Evolutionary conservation across 148 eudicot species (phyloP).

Genomic region (Amaranthus palmeri): DNA sequence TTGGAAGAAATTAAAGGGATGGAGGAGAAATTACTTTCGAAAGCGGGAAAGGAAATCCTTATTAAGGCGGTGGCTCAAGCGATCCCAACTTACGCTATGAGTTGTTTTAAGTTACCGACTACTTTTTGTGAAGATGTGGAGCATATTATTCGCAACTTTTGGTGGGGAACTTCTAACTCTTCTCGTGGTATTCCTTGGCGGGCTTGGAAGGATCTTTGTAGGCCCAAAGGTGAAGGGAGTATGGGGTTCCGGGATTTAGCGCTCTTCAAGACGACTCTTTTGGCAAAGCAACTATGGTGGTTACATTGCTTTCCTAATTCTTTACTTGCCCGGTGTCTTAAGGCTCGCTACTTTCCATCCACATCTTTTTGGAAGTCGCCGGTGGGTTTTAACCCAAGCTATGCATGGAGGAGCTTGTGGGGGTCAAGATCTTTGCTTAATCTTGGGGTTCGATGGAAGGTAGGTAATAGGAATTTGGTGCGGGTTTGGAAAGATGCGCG

Average conservation of each 20-base stretch:
- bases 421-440: background rate
- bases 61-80: background rate
- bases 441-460: background rate
- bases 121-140: background rate
- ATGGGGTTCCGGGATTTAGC: background rate
- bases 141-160: background rate
- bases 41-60: background rate
- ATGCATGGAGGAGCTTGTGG: background rate
- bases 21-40: background rate
- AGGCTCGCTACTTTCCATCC: background rate
- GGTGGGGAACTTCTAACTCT: too few relatives aligned
- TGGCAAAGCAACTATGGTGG: background rate
- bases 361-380: background rate
- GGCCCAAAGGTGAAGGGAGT: background rate
- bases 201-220: background rate
- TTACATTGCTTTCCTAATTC: background rate
- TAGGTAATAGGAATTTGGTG: background rate
- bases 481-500: background rate
- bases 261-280: background rate
- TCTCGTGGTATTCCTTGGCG: too few relatives aligned
- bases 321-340: background rate
- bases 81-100: background rate
- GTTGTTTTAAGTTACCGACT: background rate
- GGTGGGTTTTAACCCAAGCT: background rate
- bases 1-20: too few relatives aligned